Conservation (phyloP, 2,329 filamentous ascomycete species). For the Coleophoma crateriformis region DNA sequence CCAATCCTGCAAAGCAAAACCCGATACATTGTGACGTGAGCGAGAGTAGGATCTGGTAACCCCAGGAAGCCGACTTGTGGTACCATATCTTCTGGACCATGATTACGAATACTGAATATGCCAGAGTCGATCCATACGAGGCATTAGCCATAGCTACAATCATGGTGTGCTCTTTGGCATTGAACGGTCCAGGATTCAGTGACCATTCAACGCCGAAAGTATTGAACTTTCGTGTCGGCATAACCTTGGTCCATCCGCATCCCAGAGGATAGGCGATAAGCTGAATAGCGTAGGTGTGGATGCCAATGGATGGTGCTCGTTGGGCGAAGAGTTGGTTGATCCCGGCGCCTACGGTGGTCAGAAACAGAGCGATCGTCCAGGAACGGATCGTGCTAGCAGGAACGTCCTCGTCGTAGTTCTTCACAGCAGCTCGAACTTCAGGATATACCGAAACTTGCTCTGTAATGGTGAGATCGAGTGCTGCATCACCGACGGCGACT, state of each 20-base stretch:
- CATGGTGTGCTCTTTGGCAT: constrained; percentile 83
- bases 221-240: constrained; percentile 8
- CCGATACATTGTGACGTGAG: constrained; percentile 83
- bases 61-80: constrained; percentile 68
- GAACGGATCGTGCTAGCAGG: constrained; percentile 85
- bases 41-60: constrained; percentile 77
- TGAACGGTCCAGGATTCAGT: constrained; percentile 77
- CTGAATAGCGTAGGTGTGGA: constrained; percentile 82
- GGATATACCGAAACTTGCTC: constrained; percentile 57
- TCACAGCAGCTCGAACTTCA: constrained; percentile 75
- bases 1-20: constrained; percentile 80
- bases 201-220: constrained; percentile 53
- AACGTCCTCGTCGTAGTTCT: constrained; percentile 68
- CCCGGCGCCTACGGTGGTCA: constrained; percentile 74
- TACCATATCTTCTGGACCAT: constrained; percentile 89
- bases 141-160: constrained; percentile 89
- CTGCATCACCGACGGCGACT: too few relatives aligned
- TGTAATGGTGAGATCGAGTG: too few relatives aligned
- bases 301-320: constrained; percentile 84
- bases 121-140: constrained; percentile 68
- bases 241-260: constrained; percentile 66
- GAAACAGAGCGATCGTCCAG: constrained; percentile 77
- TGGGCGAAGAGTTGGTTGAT: constrained; percentile 87
- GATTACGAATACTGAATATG: constrained; percentile 85
- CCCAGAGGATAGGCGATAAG: constrained; percentile 81